These are phyloP conservation scores for Curvularia sp. DNA, from an alignment of 2,329 filamentous ascomycete species.

Conservation along the genomic window DNA sequence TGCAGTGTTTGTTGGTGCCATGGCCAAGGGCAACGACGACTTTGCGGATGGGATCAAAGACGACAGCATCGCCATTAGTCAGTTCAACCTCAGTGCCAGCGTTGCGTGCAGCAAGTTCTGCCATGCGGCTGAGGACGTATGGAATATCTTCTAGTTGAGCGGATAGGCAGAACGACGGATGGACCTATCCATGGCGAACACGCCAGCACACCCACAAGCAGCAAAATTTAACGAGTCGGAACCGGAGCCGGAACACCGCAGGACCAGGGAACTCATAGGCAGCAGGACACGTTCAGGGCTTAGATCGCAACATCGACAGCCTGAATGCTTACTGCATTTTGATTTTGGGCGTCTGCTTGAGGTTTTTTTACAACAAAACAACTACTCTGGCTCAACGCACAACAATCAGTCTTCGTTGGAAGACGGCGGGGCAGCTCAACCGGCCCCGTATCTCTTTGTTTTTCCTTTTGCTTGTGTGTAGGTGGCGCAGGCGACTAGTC, in stretches of 20 bases:
- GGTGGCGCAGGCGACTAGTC: constrained; percentile 20
- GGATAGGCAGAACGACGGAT: constrained; percentile 6
- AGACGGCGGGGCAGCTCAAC: constrained; percentile 69
- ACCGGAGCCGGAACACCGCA: constrained; percentile 25
- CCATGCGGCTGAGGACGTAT: constrained; percentile 95
- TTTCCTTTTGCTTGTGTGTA: constrained; percentile 31
- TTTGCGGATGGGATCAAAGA: constrained; percentile 95
- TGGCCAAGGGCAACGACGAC: constrained; percentile 95
- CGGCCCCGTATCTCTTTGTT: constrained; percentile 56
- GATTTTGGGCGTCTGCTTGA: constrained; percentile 71
- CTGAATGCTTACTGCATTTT: constrained; percentile 53
- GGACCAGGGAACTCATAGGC: constrained; percentile 36
- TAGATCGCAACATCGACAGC: constrained; percentile 77
- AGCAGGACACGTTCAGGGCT: constrained; percentile 49
- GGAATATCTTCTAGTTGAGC: constrained; percentile 79
- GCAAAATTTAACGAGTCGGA: constrained; percentile 31
- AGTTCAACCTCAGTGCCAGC: constrained; percentile 95
- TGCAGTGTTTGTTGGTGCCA: constrained; percentile 96
- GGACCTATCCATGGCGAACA: constrained; percentile 37
- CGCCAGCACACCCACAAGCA: constrained; percentile 32
- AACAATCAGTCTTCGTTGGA: constrained; percentile 61
- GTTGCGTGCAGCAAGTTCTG: constrained; percentile 99
- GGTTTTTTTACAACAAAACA: constrained; percentile 86
- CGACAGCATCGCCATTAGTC: constrained; percentile 97
- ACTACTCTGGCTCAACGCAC: constrained; percentile 76